A percentile compares a stretch with the other conserved stretches of the same genome.
Evolutionary conservation across 495 filamentous ascomycete species (phyloP).

Genomic region (Daldinia bambusicola): DNA sequence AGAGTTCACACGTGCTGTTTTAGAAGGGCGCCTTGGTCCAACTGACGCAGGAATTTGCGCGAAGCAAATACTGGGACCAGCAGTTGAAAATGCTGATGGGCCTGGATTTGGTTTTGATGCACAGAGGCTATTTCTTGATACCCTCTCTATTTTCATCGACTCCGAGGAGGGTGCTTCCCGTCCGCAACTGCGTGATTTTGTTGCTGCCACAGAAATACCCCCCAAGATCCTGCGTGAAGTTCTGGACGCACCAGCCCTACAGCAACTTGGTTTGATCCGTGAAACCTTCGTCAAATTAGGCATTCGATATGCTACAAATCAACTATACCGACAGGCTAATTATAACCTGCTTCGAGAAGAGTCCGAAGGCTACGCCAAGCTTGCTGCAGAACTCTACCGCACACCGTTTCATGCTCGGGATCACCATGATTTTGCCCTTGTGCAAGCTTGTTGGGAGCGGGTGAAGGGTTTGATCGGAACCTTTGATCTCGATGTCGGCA

Average conservation of each 20-base stretch:
- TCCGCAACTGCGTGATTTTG: slow-evolving; percentile 62
- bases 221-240: slow-evolving; percentile 78
- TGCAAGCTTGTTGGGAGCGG: slow-evolving; percentile 61
- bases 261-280: slow-evolving; percentile 80
- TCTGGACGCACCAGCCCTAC: slow-evolving; percentile 80
- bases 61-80: slow-evolving; percentile 75
- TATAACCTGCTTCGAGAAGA: slow-evolving; percentile 97
- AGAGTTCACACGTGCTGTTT: slow-evolving; percentile 78
- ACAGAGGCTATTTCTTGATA: slow-evolving; percentile 81
- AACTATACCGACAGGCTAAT: slow-evolving; percentile 93
- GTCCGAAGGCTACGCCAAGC: slow-evolving; percentile 90
- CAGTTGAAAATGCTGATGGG: slow-evolving; percentile 57
- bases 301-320: slow-evolving; percentile 87
- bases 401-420: slow-evolving; percentile 66
- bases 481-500: slow-evolving; percentile 92
- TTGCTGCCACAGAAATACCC: slow-evolving; percentile 76
- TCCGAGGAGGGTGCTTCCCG: slow-evolving; percentile 63
- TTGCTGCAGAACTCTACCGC: slow-evolving; percentile 88
- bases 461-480: slow-evolving; percentile 93
- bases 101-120: slow-evolving; percentile 63
- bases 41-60: slow-evolving; percentile 76
- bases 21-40: slow-evolving; percentile 73
- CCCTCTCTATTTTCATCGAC: slow-evolving; percentile 77
- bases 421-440: slow-evolving; percentile 48
- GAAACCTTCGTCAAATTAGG: slow-evolving; percentile 82